Evolutionary conservation across 2,329 filamentous ascomycete genomes (phyloP).

Genomic region (Talaromyces sp.): DNA sequence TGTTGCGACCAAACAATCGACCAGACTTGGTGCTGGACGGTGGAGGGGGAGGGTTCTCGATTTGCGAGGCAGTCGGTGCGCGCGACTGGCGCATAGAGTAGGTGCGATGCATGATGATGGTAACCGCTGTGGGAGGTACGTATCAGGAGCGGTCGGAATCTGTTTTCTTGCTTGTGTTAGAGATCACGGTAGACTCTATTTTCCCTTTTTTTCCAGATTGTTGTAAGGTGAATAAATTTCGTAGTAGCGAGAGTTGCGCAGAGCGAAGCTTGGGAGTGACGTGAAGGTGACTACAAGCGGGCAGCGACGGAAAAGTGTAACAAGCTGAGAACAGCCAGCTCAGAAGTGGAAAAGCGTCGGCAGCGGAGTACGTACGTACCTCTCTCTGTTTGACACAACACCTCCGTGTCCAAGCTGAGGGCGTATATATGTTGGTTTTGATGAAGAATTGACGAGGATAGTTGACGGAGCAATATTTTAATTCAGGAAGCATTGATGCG

Average conservation of each 20-base stretch:
- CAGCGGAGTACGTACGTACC: neutral
- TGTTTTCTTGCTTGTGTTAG: neutral
- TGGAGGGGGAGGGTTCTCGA: slow-evolving; percentile 89
- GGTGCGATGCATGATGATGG: slow-evolving; percentile 78
- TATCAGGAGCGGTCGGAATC: neutral
- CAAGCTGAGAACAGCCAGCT: neutral
- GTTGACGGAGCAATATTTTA: neutral
- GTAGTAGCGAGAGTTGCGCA: neutral
- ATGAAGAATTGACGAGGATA: too few species aligned
- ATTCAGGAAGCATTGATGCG: neutral
- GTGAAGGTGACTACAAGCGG: slow-evolving; percentile 15
- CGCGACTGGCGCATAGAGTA: slow-evolving; percentile 98
- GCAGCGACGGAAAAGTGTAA: slow-evolving; percentile 7
- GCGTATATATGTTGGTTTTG: neutral
- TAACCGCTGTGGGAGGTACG: neutral
- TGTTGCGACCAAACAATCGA: slow-evolving; percentile 79
- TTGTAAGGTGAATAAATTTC: neutral
- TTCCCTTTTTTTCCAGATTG: too few species aligned
- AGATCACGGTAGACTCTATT: too few species aligned
- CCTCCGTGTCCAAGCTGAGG: neutral
- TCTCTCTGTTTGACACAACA: neutral
- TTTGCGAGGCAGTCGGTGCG: slow-evolving; percentile 86
- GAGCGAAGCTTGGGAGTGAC: neutral
- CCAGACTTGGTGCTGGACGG: slow-evolving; percentile 85
- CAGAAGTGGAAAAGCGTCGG: neutral